Evolutionary conservation across 352 stramenopile genomes (phyloP), one percentile per base, ranked within the genome.

Genomic region (Globisporangium spinosum): DNA sequence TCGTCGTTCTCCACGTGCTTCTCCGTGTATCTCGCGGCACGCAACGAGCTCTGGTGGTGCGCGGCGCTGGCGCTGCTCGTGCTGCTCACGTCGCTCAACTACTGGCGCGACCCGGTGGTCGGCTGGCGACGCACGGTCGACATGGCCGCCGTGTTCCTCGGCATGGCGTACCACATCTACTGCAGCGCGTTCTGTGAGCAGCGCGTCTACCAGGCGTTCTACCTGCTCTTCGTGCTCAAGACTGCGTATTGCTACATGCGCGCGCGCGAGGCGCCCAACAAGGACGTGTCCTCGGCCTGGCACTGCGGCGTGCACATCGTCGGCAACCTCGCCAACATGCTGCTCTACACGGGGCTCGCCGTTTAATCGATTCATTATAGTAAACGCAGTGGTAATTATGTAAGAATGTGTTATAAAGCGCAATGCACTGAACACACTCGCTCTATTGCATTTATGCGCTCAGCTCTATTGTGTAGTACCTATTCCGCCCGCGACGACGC

Each of bases 71-170:
- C 84, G 64, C 74, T 90, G 32, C 62, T 93, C 53, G 84, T 94
- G 65, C 75, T 93, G 58, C 71, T 91, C 65, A 94, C 86, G 70
- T 94, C 86, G 68, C 77, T 94, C 75, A 93, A 94, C 78, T 94
- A 92, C 73, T 94, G 84, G 86, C 86, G 84, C 40, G 62, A 91
- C 55, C 86, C 86, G 3, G 77, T 90, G 22, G 68, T 72, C n/a
- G 84, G 86, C 69, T 94, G 86, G 86, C 86, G 86, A 8, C 86
- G 84, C 67, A 84, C 76, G 0, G 63, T 79, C 64, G 86, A 94
- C 74, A 92, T 92, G 80, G 72, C 71, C 5, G 75, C 82, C 6
- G 86, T 94, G 32, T 78, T 85, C 47, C 56, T 76, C 1, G 83
- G 73, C 65, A 83, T 88, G 10, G 29, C 61, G 49, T 89, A 91